phyloP scores from a whole-genome alignment of 768 basidiomycete species.

The Boletus reticulatus region DNA sequence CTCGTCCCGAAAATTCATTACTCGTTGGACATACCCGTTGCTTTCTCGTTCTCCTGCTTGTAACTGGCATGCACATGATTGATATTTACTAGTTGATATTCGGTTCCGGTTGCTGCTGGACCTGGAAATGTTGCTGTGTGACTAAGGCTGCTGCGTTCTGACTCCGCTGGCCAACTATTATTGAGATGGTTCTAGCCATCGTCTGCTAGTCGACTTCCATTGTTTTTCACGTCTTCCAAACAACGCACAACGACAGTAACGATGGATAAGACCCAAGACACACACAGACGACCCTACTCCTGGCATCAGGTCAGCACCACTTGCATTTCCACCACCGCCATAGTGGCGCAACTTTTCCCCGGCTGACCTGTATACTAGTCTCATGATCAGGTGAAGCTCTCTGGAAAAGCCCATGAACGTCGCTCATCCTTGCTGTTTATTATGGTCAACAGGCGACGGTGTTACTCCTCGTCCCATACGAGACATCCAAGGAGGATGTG shows the following conservation, averaged over 20 bases:
- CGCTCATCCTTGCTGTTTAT: conserved; percentile 18
- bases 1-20: conserved; percentile 10
- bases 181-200: conserved; percentile 21
- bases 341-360: conserved; percentile 14
- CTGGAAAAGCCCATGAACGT: conserved; percentile 6
- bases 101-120: background rate
- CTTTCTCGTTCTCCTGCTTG: conserved; percentile 21
- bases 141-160: conserved; percentile 28
- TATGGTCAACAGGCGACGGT: conserved; percentile 61
- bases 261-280: conserved; percentile 28
- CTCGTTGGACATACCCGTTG: conserved; percentile 26
- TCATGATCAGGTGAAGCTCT: conserved; percentile 69
- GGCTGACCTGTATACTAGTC: conserved; percentile 47
- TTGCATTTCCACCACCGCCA: background rate
- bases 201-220: conserved; percentile 6
- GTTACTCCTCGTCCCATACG: conserved; percentile 69
- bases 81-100: conserved; percentile 14
- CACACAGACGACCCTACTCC: conserved; percentile 54
- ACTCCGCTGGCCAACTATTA: conserved; percentile 31
- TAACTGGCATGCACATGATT: conserved; percentile 27
- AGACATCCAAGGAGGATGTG: conserved; percentile 69
- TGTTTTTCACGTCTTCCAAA: conserved; percentile 9
- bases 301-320: conserved; percentile 75
- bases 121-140: background rate
- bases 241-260: conserved; percentile 12